Evolutionary conservation across 2,329 filamentous ascomycete species (phyloP), one percentile per base, ranked within the genome.

Genomic region (Calycina herbarum): DNA sequence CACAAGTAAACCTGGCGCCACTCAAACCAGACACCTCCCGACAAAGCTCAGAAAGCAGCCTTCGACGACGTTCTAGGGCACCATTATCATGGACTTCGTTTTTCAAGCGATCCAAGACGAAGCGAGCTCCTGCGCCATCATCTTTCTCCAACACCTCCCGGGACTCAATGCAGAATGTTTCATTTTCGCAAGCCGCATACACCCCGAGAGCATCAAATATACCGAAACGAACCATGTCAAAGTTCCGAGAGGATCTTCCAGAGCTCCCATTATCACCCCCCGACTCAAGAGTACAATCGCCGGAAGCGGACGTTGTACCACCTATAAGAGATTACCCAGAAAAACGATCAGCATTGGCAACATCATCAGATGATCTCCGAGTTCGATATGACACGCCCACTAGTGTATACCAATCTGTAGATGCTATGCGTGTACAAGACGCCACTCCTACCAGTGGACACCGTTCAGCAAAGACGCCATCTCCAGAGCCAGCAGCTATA

Each of bases 141-240:
- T 93, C 94, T n/a, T 95, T 96, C 75, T 93, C 93, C 4, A 97
- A 97, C 73, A 92, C 93, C 0, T 97, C 94, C 1, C 86, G 93
- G 69, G 94, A 97, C 74, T 96, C 94, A 17, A 94, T 97, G 82
- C 79, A 82, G 59, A 78, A 77, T 13, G 76, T 65, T 8, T 64
- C 64, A 42, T 61, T 59, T 33, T 64, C 68, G 45, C 68, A 66
- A 48, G 61, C 70, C 60, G 70, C 66, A 31, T 74, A 75, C 38
- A 70, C 70, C 24, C 70, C 73, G 54, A 69, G 73, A 54, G 64
- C 67, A 66, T 64, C 70, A 62, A 79, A 78, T 7, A 76, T 89
- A 5, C 90, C 93, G 5, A 90, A 91, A 73, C 87, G 94, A 64
- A 95, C 93, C 3, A 89, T 92, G 78, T 97, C 94, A 45, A 94